Evolutionary conservation across 23 red algal species (phyloP).

Genomic region (Gracilaria gracilis): DNA sequence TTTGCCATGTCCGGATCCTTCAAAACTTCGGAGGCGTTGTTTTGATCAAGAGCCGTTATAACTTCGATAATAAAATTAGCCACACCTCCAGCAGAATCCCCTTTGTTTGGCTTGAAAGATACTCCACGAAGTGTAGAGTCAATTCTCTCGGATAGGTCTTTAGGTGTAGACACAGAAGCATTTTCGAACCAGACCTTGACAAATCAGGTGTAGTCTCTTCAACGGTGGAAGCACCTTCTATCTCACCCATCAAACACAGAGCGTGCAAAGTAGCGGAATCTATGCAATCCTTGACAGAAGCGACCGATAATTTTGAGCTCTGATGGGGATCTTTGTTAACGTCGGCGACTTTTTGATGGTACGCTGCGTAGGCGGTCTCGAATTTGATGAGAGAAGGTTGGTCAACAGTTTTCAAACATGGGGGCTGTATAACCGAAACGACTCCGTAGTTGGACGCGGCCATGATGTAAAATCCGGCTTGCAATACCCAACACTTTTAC

Average conservation of each 20-base stretch:
- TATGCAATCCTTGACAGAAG: neutral
- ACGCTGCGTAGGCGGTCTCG: slow-evolving; percentile 6
- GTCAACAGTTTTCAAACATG: neutral
- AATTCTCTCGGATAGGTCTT: neutral
- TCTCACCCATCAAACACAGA: slow-evolving; percentile 29
- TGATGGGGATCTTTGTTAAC: neutral
- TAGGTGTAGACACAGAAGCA: neutral
- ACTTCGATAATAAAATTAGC: neutral
- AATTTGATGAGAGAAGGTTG: slow-evolving; percentile 24
- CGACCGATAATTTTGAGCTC: neutral
- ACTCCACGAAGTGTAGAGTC: neutral
- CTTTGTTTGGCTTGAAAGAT: neutral
- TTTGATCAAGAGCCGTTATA: slow-evolving; percentile 8
- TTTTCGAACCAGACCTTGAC: slow-evolving; percentile 24
- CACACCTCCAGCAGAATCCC: too few relatives aligned
- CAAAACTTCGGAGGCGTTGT: neutral
- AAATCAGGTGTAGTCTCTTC: neutral
- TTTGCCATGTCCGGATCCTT: neutral
- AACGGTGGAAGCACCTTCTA: neutral
- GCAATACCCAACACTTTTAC: too few relatives aligned
- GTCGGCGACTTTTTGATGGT: too few relatives aligned
- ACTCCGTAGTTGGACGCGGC: slow-evolving; percentile 15
- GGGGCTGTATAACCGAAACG: slow-evolving; percentile 2
- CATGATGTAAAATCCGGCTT: neutral
- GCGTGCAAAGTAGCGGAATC: slow-evolving; percentile 2